Percentiles rank a stretch among this genome's conserved stretches.
phyloP scores from a whole-genome alignment of 73 alveolate genomes.

The Tetrahymena thermophila region DNA sequence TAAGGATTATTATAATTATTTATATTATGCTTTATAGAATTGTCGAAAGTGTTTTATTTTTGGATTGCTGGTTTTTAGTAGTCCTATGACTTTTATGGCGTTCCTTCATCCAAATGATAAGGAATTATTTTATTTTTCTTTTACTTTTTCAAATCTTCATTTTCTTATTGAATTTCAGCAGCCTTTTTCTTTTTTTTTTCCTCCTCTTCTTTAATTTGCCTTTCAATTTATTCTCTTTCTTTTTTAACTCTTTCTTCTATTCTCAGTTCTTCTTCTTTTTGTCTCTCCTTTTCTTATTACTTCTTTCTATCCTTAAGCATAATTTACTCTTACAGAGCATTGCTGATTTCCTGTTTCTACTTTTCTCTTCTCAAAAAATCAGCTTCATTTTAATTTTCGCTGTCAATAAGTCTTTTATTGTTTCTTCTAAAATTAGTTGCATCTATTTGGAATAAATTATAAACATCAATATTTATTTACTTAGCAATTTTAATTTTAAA shows the following conservation, averaged over 20 bases:
- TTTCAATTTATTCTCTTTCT: neutral
- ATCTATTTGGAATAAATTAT: neutral
- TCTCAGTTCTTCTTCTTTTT: neutral
- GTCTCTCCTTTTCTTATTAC: neutral
- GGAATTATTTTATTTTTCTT: neutral
- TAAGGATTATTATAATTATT: neutral
- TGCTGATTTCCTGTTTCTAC: neutral
- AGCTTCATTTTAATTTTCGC: neutral
- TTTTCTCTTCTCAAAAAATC: neutral
- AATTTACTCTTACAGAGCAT: neutral
- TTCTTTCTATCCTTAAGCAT: neutral
- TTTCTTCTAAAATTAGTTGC: neutral
- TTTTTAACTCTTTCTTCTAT: neutral
- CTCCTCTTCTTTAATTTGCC: neutral
- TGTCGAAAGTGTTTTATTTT: neutral
- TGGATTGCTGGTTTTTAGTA: neutral
- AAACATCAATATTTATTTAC: neutral
- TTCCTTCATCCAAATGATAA: neutral
- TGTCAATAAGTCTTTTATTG: neutral
- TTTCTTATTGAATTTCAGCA: neutral
- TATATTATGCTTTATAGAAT: neutral
- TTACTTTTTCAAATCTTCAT: neutral
- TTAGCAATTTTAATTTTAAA: neutral
- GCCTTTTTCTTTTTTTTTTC: neutral
- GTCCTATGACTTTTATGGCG: neutral